Conservation (phyloP, 352 stramenopile species). For the Globisporangium okanoganense region DNA sequence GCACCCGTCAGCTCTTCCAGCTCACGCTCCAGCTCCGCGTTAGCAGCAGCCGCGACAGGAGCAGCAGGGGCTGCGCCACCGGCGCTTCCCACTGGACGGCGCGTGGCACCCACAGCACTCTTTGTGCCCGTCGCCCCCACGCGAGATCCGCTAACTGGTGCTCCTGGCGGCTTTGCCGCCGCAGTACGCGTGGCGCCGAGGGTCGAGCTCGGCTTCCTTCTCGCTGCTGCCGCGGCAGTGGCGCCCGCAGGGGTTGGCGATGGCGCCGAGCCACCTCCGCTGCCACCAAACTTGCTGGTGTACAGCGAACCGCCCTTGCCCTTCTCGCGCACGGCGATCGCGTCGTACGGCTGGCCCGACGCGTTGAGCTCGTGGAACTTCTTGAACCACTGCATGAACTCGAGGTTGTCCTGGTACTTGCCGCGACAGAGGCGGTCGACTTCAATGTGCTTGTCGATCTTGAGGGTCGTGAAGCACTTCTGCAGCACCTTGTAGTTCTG, state of each 20-base stretch:
- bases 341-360: slow-evolving; percentile 91
- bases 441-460: slow-evolving; percentile 96
- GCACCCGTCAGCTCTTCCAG: slow-evolving; percentile 63
- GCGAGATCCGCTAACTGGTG: slow-evolving; percentile 30
- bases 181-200: slow-evolving; percentile 20
- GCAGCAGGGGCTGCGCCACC: slow-evolving; percentile 14
- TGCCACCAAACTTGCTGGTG: slow-evolving; percentile 60
- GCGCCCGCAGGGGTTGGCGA: slow-evolving; percentile 21
- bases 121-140: slow-evolving; percentile 8
- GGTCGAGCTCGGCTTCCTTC: slow-evolving; percentile 37
- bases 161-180: slow-evolving; percentile 42
- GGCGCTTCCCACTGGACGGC: slow-evolving; percentile 30
- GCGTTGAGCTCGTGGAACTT: slow-evolving; percentile 90
- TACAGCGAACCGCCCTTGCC: slow-evolving; percentile 92
- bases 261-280: slow-evolving; percentile 17
- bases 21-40: slow-evolving; percentile 60
- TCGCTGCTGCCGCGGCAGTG: slow-evolving; percentile 21
- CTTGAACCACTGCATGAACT: slow-evolving; percentile 99
- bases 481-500: slow-evolving; percentile 99
- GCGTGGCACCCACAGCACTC: slow-evolving; percentile 16
- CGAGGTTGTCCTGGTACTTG: slow-evolving; percentile 99
- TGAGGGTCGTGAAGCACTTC: slow-evolving; percentile 94
- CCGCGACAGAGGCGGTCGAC: slow-evolving; percentile 97
- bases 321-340: slow-evolving; percentile 86
- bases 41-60: slow-evolving; percentile 18